These are phyloP conservation scores for Sistotremastrum niveocremeum DNA, from an alignment of 768 basidiomycete species.

Conservation along the genomic window DNA sequence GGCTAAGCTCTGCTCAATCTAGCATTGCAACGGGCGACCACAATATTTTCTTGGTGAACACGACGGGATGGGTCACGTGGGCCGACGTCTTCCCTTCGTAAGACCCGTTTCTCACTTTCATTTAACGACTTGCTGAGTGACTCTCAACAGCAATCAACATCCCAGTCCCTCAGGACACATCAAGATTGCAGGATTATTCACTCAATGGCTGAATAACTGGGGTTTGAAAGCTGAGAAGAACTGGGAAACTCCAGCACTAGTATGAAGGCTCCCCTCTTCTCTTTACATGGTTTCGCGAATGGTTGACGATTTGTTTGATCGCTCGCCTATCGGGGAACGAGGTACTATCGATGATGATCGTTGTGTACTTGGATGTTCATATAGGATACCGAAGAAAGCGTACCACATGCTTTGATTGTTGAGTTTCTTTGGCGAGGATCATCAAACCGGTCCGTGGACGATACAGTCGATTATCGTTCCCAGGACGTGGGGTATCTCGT, in stretches of 20 bases:
- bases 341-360: too few species aligned
- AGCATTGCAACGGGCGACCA: slow-evolving; percentile 31
- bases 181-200: slow-evolving; percentile 34
- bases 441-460: too few species aligned
- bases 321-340: too few species aligned
- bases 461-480: too few species aligned
- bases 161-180: slow-evolving; percentile 33
- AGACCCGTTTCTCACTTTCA: slow-evolving; percentile 1
- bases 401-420: too few species aligned
- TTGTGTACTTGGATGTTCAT: too few species aligned
- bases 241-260: slow-evolving; percentile 8
- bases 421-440: too few species aligned
- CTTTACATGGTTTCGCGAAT: too few species aligned
- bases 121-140: neutral
- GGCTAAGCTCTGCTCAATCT: neutral
- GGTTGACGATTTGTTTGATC: too few species aligned
- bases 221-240: slow-evolving; percentile 22
- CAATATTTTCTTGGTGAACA: slow-evolving; percentile 38
- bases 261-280: too few species aligned
- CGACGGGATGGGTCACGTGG: slow-evolving; percentile 41
- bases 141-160: slow-evolving; percentile 28
- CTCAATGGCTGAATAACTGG: slow-evolving; percentile 32
- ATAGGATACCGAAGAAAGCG: too few species aligned
- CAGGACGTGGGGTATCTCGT: too few species aligned
- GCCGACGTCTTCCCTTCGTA: slow-evolving; percentile 36